Conservation (phyloP, 108 stramenopile species). For the Cyclotella distinguenda region DNA sequence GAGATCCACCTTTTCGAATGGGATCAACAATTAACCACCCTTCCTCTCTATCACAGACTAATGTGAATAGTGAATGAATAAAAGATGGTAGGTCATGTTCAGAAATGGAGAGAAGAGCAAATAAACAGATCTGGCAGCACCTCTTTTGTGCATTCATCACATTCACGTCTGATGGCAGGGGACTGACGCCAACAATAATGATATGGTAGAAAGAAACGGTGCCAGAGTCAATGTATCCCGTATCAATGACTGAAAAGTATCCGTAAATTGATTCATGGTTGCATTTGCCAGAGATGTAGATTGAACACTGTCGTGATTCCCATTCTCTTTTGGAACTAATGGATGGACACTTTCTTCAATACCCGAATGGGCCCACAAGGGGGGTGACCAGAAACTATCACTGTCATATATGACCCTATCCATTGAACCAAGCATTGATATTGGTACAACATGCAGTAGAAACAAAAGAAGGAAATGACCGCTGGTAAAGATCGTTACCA, state of each 20-base stretch:
- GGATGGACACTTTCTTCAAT: too few species aligned
- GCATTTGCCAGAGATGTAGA: background rate
- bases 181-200: constrained; percentile 18
- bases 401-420: background rate
- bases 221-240: constrained; percentile 34
- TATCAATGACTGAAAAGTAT: constrained; percentile 34
- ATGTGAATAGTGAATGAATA: constrained; percentile 28
- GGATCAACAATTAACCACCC: constrained; percentile 26
- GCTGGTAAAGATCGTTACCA: constrained; percentile 95
- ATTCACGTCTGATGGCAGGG: too few species aligned
- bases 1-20: constrained; percentile 30
- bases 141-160: background rate
- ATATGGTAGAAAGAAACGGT: constrained; percentile 29
- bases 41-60: constrained; percentile 27
- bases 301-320: background rate
- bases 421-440: background rate
- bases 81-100: constrained; percentile 46
- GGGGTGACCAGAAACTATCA: constrained; percentile 10
- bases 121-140: constrained; percentile 36
- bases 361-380: constrained; percentile 9
- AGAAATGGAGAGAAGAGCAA: too few species aligned
- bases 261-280: constrained; percentile 18
- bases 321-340: too few species aligned
- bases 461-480: constrained; percentile 31
- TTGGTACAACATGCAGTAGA: constrained; percentile 35